Evolutionary conservation across 176 grass and related monocot species (phyloP).

Genomic region (Cymbopogon citratus): DNA sequence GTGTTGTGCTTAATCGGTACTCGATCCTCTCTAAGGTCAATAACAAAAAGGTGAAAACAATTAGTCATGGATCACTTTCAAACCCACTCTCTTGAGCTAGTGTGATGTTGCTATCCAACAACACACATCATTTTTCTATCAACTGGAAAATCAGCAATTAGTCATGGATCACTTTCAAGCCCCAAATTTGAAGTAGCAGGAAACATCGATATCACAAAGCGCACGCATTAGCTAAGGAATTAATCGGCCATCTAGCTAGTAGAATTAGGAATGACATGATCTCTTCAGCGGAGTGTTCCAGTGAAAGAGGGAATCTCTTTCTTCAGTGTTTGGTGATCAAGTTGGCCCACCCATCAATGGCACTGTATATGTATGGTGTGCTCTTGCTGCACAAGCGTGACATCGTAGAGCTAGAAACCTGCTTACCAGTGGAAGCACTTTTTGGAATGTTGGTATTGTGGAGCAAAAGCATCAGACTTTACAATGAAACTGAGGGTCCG

Average conservation of each 20-base stretch:
- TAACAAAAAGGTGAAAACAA: neutral
- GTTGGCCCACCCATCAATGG: neutral
- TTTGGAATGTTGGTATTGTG: neutral
- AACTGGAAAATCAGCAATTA: neutral
- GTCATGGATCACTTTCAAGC: neutral
- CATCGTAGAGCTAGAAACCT: neutral
- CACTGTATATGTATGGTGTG: neutral
- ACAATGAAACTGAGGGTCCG: neutral
- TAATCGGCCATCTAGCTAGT: neutral
- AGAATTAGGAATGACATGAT: neutral
- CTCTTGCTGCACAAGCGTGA: neutral
- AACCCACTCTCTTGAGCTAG: conserved; percentile 14
- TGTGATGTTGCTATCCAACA: neutral
- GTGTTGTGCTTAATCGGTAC: neutral
- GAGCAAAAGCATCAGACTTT: neutral
- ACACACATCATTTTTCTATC: neutral
- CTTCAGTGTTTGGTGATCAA: neutral
- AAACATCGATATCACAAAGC: neutral
- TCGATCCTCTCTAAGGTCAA: neutral
- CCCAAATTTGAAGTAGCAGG: neutral
- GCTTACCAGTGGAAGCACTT: neutral
- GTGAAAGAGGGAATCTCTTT: conserved; percentile 22
- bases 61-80: neutral
- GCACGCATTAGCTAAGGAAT: neutral
- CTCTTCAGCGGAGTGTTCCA: conserved; percentile 12